Base-by-base conservation (phyloP, 106 monocot genomes). In the Agapanthus africanus region DNA sequence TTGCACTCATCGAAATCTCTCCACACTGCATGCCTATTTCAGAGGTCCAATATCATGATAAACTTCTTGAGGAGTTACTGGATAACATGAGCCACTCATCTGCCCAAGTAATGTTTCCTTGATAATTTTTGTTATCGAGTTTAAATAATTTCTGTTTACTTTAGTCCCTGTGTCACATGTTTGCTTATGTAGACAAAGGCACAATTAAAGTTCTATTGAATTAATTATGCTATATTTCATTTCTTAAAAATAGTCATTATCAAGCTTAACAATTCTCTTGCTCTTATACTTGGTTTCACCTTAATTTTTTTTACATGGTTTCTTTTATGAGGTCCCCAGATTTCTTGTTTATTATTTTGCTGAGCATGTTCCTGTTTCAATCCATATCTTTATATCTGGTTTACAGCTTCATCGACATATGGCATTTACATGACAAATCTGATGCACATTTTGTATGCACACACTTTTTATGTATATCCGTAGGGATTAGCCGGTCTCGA, bases 41-140 rank as follows among this genome's bases (percentile, higher is more conserved):
- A 16, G 99, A 99, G 80, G 38, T 83, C 2, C 56, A 90, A 41
- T 90, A 76, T 67, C 99, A 93, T 73, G 63, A 75, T 46, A 79
- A 73, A 61, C 78, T 99, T 73, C 62, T 83, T 65, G 73, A 79
- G 32, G 99, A 93, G 73, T 70, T 99, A 67, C 47, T 90, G 73
- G 77, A 82, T 57, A 99, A 90, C 69, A 75, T 93, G 86, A 90
- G 73, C 47, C 93, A 99, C 78, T 81, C 93, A 65, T 99, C 99
- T 77, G 99, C 99, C 40, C 93, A 99, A 76, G 99, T 99, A 90
- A 79, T 66, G 26, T 76, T 51, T 28, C n/a, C n/a, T n/a, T n/a
- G n/a, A n/a, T n/a, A n/a, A n/a, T n/a, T n/a, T n/a, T n/a, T 57
- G 16, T 30, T 30, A 31, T 31, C 30, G 31, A 13, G 56, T 52